Conservation (phyloP, 129 eudicot genomes). For the Helianthus tuberosus region DNA sequence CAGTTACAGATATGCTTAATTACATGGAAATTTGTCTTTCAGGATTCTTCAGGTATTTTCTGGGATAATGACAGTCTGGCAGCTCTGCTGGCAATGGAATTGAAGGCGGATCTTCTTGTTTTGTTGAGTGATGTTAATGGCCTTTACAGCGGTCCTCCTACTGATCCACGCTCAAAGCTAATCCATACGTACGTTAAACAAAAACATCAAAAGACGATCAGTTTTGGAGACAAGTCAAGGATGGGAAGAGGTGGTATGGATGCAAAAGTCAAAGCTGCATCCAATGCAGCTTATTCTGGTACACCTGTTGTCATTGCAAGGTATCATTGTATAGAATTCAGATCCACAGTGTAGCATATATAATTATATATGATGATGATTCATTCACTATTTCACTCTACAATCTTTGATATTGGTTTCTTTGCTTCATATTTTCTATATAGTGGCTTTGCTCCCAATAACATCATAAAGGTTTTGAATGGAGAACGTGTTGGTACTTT, state of each 20-base stretch:
- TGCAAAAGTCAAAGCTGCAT: conserved; percentile 97
- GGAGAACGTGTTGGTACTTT: conserved; percentile 85
- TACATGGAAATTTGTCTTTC: conserved; percentile 28
- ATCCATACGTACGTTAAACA: conserved; percentile 78
- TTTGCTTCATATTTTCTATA: conserved; percentile 12
- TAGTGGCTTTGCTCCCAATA: conserved; percentile 70
- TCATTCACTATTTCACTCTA: not conserved
- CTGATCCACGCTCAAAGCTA: conserved; percentile 82
- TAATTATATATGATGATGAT: not conserved
- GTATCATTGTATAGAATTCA: conserved; percentile 33
- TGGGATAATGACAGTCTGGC: conserved; percentile 98
- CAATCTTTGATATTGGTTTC: conserved; percentile 9
- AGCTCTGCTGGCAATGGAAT: conserved; percentile 80
- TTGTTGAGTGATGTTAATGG: conserved; percentile 97
- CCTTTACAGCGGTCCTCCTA: conserved; percentile 89
- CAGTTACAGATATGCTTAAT: conserved; percentile 18
- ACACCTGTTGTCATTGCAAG: conserved; percentile 87
- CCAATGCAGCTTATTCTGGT: conserved; percentile 73
- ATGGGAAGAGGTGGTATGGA: conserved; percentile 97
- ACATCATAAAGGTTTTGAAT: conserved; percentile 66
- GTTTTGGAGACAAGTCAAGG: conserved; percentile 92
- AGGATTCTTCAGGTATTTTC: conserved; percentile 93
- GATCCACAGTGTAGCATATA: not conserved
- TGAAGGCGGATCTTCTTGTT: conserved; percentile 85
- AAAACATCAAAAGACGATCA: conserved; percentile 61